A percentile compares a stretch with the other conserved stretches of the same genome.
phyloP scores from a whole-genome alignment of 192 early-diverging fungal species.

The Diversispora epigaea region DNA sequence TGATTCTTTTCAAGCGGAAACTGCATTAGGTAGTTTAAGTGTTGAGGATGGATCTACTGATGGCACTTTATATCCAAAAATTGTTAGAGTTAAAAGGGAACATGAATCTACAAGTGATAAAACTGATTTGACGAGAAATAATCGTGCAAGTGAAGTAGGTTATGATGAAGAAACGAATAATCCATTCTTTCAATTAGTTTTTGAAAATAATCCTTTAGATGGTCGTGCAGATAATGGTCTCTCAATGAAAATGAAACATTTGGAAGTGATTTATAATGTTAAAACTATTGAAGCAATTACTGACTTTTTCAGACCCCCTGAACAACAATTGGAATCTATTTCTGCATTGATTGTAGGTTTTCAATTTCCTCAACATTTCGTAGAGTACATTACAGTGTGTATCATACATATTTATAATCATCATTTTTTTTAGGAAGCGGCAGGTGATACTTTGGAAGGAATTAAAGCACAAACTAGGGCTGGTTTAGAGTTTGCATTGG shows the following conservation, averaged over 20 bases:
- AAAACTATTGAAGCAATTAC: conserved; percentile 69
- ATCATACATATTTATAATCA: no score
- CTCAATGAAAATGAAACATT: conserved; percentile 79
- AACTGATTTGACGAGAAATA: conserved; percentile 29
- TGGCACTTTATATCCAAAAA: conserved; percentile 53
- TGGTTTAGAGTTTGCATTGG: conserved; percentile 80
- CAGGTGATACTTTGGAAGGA: conserved; percentile 83
- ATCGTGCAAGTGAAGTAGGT: conserved; percentile 13
- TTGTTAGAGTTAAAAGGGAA: conserved; percentile 56
- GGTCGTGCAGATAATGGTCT: conserved; percentile 83
- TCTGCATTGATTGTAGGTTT: conserved; percentile 60
- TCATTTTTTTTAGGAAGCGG: conserved; percentile 51
- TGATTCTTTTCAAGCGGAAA: conserved; percentile 52
- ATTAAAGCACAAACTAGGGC: conserved; percentile 86
- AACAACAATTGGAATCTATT: conserved; percentile 70
- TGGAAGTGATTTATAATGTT: conserved; percentile 90
- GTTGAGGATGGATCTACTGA: conserved; percentile 63
- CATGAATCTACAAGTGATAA: conserved; percentile 44
- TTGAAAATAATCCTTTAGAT: conserved; percentile 91
- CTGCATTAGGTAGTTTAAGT: conserved; percentile 61
- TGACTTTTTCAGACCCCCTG: conserved; percentile 82
- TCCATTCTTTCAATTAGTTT: conserved; percentile 72
- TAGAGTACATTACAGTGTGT: no score
- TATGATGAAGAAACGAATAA: conserved; percentile 28
- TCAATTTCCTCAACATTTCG: no score